Evolutionary conservation across 495 filamentous ascomycete genomes (phyloP).

Genomic region (Aspergillus haitiensis): DNA sequence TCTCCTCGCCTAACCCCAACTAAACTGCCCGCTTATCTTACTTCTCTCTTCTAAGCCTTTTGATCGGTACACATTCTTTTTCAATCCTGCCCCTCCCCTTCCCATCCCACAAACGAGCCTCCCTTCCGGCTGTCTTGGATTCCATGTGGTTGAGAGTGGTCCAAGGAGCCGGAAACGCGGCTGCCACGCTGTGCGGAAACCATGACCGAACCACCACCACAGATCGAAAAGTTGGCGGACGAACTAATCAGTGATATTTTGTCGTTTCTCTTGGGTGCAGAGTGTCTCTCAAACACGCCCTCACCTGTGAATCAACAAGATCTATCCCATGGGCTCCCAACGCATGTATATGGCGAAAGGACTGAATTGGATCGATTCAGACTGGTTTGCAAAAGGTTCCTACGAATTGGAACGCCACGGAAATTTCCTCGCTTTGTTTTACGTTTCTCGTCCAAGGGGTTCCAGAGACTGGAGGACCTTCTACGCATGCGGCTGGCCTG

Average conservation of each 20-base stretch:
- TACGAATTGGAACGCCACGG: constrained; percentile 58
- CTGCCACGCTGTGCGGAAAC: constrained; percentile 36
- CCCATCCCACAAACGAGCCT: background rate
- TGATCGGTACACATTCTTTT: constrained; percentile 17
- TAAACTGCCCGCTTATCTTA: constrained; percentile 14
- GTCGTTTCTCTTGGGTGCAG: constrained; percentile 32
- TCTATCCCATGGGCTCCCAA: constrained; percentile 5
- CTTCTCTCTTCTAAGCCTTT: constrained; percentile 16
- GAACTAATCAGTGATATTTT: constrained; percentile 62
- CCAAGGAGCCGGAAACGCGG: constrained; percentile 41
- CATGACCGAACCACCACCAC: constrained; percentile 36
- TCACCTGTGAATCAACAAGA: constrained; percentile 17
- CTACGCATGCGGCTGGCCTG: constrained; percentile 55
- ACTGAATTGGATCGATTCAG: constrained; percentile 53
- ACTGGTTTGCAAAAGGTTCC: constrained; percentile 61
- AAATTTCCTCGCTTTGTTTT: constrained; percentile 60
- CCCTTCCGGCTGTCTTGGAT: constrained; percentile 20
- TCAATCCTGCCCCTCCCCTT: constrained; percentile 12
- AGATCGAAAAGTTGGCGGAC: constrained; percentile 56
- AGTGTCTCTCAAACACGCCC: constrained; percentile 15
- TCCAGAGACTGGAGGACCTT: constrained; percentile 54
- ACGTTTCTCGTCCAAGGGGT: constrained; percentile 60
- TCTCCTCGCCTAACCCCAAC: constrained; percentile 10
- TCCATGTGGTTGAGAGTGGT: constrained; percentile 43
- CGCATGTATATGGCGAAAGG: constrained; percentile 32